phyloP scores from a whole-genome alignment of 2,329 filamentous ascomycete species.

The Fusarium sambucinum region DNA sequence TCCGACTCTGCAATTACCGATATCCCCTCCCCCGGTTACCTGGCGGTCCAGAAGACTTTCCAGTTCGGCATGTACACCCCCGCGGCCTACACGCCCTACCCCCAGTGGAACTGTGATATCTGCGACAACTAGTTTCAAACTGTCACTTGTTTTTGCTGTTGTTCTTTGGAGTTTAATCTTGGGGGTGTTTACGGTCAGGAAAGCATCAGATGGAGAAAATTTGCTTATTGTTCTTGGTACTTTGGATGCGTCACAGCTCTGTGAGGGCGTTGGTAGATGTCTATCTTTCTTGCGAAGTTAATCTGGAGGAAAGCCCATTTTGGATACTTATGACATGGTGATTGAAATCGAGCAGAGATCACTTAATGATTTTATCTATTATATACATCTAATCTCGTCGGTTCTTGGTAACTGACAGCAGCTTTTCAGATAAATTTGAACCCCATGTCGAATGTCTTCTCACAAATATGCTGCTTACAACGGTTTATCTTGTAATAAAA shows the following conservation, averaged over 20 bases:
- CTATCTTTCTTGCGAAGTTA: conserved; percentile 30
- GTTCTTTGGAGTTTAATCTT: conserved; percentile 33
- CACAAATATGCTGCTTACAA: neutral
- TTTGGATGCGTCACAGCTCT: conserved; percentile 34
- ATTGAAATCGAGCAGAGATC: conserved; percentile 34
- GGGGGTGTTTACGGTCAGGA: conserved; percentile 34
- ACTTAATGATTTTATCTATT: conserved; percentile 42
- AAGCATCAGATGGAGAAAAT: conserved; percentile 42
- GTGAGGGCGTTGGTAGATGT: conserved; percentile 40
- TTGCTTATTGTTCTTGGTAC: conserved; percentile 23
- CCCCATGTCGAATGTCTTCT: neutral
- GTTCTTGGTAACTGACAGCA: conserved; percentile 16
- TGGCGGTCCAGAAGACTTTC: conserved; percentile 62
- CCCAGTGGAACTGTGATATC: conserved; percentile 67
- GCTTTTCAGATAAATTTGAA: conserved; percentile 12
- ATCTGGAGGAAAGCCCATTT: conserved; percentile 19
- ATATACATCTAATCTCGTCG: conserved; percentile 45
- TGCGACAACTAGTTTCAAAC: conserved; percentile 65
- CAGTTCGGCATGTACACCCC: conserved; percentile 69
- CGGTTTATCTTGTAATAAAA: neutral
- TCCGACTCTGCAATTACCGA: conserved; percentile 64
- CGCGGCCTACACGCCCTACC: conserved; percentile 63
- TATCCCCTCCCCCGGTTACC: conserved; percentile 67
- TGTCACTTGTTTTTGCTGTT: conserved; percentile 57
- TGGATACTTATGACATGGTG: conserved; percentile 45